Evolutionary conservation across 179 eudicot species (phyloP), one percentile per base, ranked within the genome.

Genomic region (Pouteria campechiana): DNA sequence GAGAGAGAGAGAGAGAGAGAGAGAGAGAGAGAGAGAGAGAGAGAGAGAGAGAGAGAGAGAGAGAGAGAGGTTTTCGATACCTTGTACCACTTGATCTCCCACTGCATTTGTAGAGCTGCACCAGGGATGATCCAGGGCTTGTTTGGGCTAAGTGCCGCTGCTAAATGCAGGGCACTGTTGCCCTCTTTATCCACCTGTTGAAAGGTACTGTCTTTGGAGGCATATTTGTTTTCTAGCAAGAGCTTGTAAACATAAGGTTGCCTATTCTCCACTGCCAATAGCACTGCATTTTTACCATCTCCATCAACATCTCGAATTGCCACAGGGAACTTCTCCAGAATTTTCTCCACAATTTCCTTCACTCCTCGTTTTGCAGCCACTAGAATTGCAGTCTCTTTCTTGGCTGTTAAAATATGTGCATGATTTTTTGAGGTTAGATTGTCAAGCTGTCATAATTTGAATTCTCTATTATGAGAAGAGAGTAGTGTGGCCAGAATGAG

Each of bases 1-100:
- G n/a, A n/a, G n/a, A n/a, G n/a, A n/a, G n/a, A n/a, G n/a, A n/a
- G n/a, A n/a, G n/a, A n/a, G n/a, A n/a, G n/a, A n/a, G n/a, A n/a
- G n/a, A n/a, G n/a, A n/a, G n/a, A n/a, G n/a, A n/a, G n/a, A n/a
- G n/a, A n/a, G n/a, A n/a, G n/a, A n/a, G n/a, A n/a, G n/a, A n/a
- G n/a, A n/a, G n/a, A n/a, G n/a, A n/a, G n/a, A n/a, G n/a, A 37
- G 19, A 35, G 15, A 12, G 28, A 49, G 12, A 50, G n/a, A n/a
- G n/a, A 14, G 11, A 41, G 45, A 24, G 7, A 41, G 25, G n/a
- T n/a, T n/a, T n/a, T n/a, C n/a, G n/a, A n/a, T 38, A 56, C 61
- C 61, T 56, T 32, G 28, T 46, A 56, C 61, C 61, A 56, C 52
- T 46, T 46, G 31, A 46, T 22, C 41, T 56, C 61, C 46, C 61